Evolutionary conservation across 306 rosid species (phyloP).

Genomic region (Senna tora): DNA sequence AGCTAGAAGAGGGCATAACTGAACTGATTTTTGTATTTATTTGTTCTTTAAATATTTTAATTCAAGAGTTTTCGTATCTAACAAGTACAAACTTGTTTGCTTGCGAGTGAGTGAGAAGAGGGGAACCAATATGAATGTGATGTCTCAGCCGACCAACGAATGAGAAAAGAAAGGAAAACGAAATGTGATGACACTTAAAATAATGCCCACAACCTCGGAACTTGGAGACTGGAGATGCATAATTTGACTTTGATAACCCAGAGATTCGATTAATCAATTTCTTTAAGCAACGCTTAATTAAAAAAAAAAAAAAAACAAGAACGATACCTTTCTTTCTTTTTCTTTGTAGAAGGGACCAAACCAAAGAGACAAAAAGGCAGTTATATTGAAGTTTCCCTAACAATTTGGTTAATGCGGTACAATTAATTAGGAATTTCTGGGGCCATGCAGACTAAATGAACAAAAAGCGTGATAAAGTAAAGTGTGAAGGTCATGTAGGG

Average conservation of each 20-base stretch:
- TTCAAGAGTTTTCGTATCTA: not conserved
- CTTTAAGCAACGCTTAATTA: not conserved
- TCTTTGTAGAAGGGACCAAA: not conserved
- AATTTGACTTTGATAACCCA: not conserved
- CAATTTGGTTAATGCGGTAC: too few relatives aligned
- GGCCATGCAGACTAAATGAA: too few relatives aligned
- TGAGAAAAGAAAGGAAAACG: too few relatives aligned
- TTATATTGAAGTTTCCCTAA: not conserved
- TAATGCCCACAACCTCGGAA: not conserved
- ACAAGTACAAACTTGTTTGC: not conserved
- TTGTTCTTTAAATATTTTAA: not conserved
- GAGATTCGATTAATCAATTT: not conserved
- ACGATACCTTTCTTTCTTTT: too few relatives aligned
- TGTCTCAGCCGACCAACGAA: not conserved
- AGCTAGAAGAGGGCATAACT: not conserved
- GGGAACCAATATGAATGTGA: not conserved
- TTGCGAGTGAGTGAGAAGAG: slow-evolving; percentile 8
- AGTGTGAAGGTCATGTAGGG: too few relatives aligned
- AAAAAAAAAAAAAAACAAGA: too few relatives aligned
- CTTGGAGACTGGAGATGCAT: not conserved
- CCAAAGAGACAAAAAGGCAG: not conserved
- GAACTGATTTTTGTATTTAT: too few relatives aligned
- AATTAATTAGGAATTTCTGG: not conserved
- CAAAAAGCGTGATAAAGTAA: not conserved
- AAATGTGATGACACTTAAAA: not conserved